Percentiles rank a stretch among this genome's conserved stretches.
Evolutionary conservation across 257 asterid genomes (phyloP).

Genomic region (Primulina eburnea): DNA sequence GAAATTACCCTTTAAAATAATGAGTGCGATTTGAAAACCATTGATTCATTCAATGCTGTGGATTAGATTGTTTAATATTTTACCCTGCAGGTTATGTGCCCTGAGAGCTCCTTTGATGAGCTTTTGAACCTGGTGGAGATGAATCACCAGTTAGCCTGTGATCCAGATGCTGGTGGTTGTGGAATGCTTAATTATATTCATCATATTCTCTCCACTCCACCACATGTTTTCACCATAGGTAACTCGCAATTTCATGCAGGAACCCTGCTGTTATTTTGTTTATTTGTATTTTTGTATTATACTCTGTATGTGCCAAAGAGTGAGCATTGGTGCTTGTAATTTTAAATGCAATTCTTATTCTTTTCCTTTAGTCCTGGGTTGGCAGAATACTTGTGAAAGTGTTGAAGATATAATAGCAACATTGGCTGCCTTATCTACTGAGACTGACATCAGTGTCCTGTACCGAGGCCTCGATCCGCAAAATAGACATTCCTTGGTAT

Average conservation of each 20-base stretch:
- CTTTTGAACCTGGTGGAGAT: slow-evolving; percentile 84
- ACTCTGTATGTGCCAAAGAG: slow-evolving; percentile 14
- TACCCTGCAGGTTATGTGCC: slow-evolving; percentile 67
- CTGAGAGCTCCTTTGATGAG: slow-evolving; percentile 78
- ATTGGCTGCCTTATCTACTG: slow-evolving; percentile 73
- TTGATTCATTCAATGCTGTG: slow-evolving; percentile 17
- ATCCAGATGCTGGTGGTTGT: slow-evolving; percentile 83
- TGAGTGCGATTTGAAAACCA: slow-evolving; percentile 19
- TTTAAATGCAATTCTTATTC: slow-evolving; percentile 19
- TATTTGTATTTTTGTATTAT: background rate
- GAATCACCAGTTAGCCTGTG: slow-evolving; percentile 95
- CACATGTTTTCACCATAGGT: slow-evolving; percentile 92
- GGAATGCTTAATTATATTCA: slow-evolving; percentile 79
- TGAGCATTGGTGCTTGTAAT: background rate
- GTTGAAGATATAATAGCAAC: slow-evolving; percentile 74
- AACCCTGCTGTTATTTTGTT: slow-evolving; percentile 15
- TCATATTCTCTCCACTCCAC: slow-evolving; percentile 77
- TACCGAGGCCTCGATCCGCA: slow-evolving; percentile 96
- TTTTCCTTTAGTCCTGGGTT: slow-evolving; percentile 71
- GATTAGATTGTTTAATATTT: slow-evolving; percentile 17
- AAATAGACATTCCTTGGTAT: slow-evolving; percentile 58
- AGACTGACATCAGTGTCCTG: slow-evolving; percentile 74
- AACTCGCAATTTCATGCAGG: slow-evolving; percentile 10
- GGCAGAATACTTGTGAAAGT: slow-evolving; percentile 91
- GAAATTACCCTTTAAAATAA: slow-evolving; percentile 14